These are phyloP conservation scores for Aaosphaeria arxii DNA, from an alignment of 2,329 filamentous ascomycete species.

Conservation along the genomic window DNA sequence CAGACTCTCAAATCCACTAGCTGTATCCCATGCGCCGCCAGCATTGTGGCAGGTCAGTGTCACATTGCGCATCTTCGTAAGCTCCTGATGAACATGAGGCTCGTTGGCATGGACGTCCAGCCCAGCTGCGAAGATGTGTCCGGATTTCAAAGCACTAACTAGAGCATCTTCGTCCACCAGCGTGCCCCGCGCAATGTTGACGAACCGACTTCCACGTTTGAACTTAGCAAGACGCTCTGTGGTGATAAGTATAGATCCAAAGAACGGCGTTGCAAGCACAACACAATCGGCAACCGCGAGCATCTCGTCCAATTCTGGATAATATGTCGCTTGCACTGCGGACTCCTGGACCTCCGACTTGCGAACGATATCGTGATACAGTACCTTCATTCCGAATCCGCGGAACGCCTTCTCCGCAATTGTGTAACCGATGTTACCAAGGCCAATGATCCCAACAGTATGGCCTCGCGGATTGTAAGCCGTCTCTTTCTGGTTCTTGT, in stretches of 20 bases:
- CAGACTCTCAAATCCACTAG: conserved; percentile 56
- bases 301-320: conserved; percentile 21
- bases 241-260: conserved; percentile 37
- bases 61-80: conserved; percentile 15
- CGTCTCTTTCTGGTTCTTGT: conserved; percentile 4
- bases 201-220: conserved; percentile 49
- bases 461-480: conserved; percentile 8
- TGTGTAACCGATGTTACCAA: conserved; percentile 35
- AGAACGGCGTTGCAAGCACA: conserved; percentile 32
- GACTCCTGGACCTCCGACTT: conserved; percentile 21
- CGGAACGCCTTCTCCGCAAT: conserved; percentile 13
- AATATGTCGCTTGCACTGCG: conserved; percentile 26
- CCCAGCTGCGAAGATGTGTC: conserved; percentile 48
- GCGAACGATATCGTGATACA: conserved; percentile 10
- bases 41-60: conserved; percentile 57
- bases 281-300: conserved; percentile 34
- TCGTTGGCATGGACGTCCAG: conserved; percentile 54
- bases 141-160: conserved; percentile 45
- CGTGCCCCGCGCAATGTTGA: conserved; percentile 53
- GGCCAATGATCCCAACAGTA: conserved; percentile 9
- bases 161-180: conserved; percentile 52
- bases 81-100: conserved; percentile 30
- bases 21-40: conserved; percentile 58
- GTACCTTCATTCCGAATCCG: conserved; percentile 10
- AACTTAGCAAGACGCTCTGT: conserved; percentile 43